Evolutionary conservation across 805 yeast species (phyloP).

Genomic region (Nakazawaea wickerhamii): DNA sequence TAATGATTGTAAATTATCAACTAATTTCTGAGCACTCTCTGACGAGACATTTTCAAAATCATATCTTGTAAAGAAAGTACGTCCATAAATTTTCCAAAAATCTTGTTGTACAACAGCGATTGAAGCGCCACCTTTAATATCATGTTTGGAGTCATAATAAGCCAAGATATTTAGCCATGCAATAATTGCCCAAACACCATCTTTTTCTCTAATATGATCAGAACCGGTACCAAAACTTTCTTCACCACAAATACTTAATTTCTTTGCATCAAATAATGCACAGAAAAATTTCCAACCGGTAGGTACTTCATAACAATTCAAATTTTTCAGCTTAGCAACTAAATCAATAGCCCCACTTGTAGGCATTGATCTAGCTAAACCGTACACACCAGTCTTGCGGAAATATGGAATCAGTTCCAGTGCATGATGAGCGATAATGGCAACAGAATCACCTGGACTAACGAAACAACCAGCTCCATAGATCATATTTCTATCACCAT

Average conservation of each 20-base stretch:
- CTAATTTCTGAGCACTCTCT: constrained; percentile 69
- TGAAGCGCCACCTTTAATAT: constrained; percentile 46
- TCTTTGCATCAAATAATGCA: constrained; percentile 87
- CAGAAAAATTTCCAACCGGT: constrained; percentile 99
- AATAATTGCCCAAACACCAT: constrained; percentile 95
- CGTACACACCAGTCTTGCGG: constrained; percentile 76
- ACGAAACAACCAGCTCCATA: constrained; percentile 94
- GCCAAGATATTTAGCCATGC: constrained; percentile 98
- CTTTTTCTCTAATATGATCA: constrained; percentile 94
- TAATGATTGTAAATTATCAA: constrained; percentile 41
- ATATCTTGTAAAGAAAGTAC: constrained; percentile 95
- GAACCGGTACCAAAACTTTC: constrained; percentile 98
- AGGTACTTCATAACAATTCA: constrained; percentile 88
- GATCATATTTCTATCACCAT: constrained; percentile 98
- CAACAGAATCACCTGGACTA: constrained; percentile 97
- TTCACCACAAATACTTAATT: constrained; percentile 95
- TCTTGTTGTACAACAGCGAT: constrained; percentile 74
- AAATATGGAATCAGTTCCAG: constrained; percentile 85
- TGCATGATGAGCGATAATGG: constrained; percentile 93
- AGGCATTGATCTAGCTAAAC: constrained; percentile 97
- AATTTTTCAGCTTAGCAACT: constrained; percentile 74
- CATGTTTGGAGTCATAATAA: constrained; percentile 55
- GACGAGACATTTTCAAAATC: constrained; percentile 82
- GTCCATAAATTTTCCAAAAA: constrained; percentile 90
- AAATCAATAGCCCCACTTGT: constrained; percentile 91